phyloP scores from a whole-genome alignment of 768 basidiomycete genomes.

The Leccinum sublutescens region DNA sequence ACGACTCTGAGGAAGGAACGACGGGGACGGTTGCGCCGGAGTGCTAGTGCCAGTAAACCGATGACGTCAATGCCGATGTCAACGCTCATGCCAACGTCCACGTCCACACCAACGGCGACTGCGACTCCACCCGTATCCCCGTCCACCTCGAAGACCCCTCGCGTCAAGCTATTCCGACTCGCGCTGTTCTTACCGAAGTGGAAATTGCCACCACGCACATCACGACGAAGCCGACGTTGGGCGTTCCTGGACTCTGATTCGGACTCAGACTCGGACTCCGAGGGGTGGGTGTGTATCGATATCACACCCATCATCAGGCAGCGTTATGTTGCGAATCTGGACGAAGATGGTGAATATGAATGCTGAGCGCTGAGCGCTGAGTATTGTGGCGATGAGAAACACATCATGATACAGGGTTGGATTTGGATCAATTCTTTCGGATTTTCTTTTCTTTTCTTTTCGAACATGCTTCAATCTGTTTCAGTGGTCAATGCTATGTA shows the following conservation, averaged over 20 bases:
- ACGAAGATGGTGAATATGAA: slow-evolving; percentile 1
- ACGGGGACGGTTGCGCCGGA: slow-evolving; percentile 7
- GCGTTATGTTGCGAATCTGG: slow-evolving; percentile 14
- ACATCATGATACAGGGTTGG: background rate
- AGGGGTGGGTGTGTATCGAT: slow-evolving; percentile 33
- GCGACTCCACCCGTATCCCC: slow-evolving; percentile 7
- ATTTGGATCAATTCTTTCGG: background rate
- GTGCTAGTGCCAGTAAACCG: background rate
- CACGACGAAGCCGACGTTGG: background rate
- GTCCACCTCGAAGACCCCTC: slow-evolving; percentile 19
- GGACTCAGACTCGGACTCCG: background rate
- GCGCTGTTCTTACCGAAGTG: slow-evolving; percentile 18
- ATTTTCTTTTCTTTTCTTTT: background rate
- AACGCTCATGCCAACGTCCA: background rate
- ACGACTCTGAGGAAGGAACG: background rate
- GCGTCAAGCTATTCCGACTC: slow-evolving; percentile 9
- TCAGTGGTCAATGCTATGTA: background rate
- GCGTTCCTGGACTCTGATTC: slow-evolving; percentile 14
- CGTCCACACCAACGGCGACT: background rate
- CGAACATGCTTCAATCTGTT: background rate
- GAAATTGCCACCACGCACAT: background rate
- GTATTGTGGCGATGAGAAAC: background rate
- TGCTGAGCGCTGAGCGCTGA: background rate
- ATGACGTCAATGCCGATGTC: background rate
- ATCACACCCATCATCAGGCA: slow-evolving; percentile 25